A percentile compares a stretch with the other conserved stretches of the same genome.
Conservation (phyloP, 768 basidiomycete species). For the Xanthoconium stramineum region DNA sequence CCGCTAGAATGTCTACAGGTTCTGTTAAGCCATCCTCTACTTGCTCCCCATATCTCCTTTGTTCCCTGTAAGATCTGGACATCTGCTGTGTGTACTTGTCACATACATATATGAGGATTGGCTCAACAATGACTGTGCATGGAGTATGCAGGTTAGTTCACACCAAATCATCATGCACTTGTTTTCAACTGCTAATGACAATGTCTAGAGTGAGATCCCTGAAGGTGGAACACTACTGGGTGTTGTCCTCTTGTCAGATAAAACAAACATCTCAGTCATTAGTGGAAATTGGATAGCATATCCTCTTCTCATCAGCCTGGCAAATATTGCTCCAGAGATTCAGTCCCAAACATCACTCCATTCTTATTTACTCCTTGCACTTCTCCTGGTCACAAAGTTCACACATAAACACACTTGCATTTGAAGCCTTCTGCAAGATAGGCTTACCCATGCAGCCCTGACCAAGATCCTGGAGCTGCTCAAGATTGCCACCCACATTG, state of each 20-base stretch:
- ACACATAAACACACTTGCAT: neutral
- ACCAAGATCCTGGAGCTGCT: conserved; percentile 21
- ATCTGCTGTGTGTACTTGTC: neutral
- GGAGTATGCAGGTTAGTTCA: neutral
- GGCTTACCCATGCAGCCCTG: conserved; percentile 7
- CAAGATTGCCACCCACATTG: conserved; percentile 10
- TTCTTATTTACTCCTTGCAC: conserved; percentile 11
- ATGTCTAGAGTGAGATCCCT: neutral
- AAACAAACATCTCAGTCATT: neutral
- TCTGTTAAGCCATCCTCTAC: neutral
- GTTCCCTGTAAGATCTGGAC: neutral
- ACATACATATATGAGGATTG: too few species aligned
- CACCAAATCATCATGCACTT: neutral
- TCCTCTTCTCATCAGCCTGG: neutral
- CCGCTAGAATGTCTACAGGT: neutral
- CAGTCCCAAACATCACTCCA: neutral
- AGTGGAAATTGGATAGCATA: neutral
- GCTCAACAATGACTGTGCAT: too few species aligned
- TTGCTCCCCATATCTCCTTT: neutral
- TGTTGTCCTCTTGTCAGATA: neutral
- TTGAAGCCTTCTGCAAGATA: conserved; percentile 18
- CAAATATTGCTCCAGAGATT: neutral
- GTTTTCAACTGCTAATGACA: neutral
- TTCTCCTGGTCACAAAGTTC: conserved; percentile 20
- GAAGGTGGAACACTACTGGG: neutral